Evolutionary conservation across 2,329 filamentous ascomycete species (phyloP).

Genomic region (Cladophialophora immunda): DNA sequence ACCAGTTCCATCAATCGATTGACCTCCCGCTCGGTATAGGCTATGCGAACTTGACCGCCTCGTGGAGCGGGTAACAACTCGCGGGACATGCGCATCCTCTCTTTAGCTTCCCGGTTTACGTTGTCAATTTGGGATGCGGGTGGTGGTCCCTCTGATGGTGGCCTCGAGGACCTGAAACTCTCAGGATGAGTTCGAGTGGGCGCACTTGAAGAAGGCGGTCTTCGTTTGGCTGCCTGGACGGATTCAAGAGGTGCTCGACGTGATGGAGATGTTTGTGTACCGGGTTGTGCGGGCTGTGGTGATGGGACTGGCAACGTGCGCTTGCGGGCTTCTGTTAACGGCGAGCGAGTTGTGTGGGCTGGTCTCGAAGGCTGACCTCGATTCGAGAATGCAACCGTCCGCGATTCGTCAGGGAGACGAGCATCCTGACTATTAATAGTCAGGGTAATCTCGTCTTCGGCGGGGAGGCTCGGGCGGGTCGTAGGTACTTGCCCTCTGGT

Average conservation of each 20-base stretch:
- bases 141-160: conserved; percentile 4
- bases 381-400: neutral
- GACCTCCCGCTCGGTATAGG: conserved; percentile 53
- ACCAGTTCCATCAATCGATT: conserved; percentile 60
- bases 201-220: conserved; percentile 21
- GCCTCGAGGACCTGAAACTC: neutral
- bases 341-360: neutral
- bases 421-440: neutral
- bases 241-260: conserved; percentile 1
- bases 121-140: neutral
- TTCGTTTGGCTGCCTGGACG: neutral
- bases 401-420: neutral
- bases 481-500: neutral
- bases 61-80: conserved; percentile 18
- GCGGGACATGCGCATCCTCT: conserved; percentile 28
- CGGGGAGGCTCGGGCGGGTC: neutral
- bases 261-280: conserved; percentile 10
- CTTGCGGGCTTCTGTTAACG: neutral
- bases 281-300: conserved; percentile 15
- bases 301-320: neutral
- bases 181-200: conserved; percentile 7
- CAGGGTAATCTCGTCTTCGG: neutral
- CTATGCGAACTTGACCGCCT: conserved; percentile 33
- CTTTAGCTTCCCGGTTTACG: conserved; percentile 31
- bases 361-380: neutral